Evolutionary conservation across 1,284 basidiomycete species (phyloP).

Genomic region (Naganishia liquefaciens): DNA sequence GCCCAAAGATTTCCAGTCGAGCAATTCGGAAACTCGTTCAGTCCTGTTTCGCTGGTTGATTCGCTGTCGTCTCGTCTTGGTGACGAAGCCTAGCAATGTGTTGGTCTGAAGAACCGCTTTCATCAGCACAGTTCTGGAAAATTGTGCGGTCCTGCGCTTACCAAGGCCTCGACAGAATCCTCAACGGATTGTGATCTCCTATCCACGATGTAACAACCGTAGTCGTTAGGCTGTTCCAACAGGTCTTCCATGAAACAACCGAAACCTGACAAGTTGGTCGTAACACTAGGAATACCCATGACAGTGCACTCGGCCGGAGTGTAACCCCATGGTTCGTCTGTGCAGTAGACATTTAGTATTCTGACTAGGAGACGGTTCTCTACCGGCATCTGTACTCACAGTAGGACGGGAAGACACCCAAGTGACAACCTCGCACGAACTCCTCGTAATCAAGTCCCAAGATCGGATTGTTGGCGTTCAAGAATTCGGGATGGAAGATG

Average conservation of each 20-base stretch:
- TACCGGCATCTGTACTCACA: conserved; percentile 46
- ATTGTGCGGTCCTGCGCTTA: conserved; percentile 26
- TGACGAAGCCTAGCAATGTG: conserved; percentile 75
- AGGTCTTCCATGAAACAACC: conserved; percentile 99
- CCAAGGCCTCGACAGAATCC: conserved; percentile 74
- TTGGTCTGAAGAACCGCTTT: conserved; percentile 47
- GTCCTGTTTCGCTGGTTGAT: conserved; percentile 99
- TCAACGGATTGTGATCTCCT: conserved; percentile 85
- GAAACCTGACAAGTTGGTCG: conserved; percentile 95
- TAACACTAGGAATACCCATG: conserved; percentile 97
- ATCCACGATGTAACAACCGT: conserved; percentile 93
- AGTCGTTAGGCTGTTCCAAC: conserved; percentile 78
- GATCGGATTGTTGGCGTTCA: conserved; percentile 97
- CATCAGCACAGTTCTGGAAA: background rate
- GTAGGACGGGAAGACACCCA: conserved; percentile 97
- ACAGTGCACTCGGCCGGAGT: conserved; percentile 64
- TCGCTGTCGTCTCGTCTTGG: conserved; percentile 89
- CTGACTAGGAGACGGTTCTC: background rate
- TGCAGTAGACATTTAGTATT: background rate
- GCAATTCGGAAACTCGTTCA: conserved; percentile 83
- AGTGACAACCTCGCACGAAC: conserved; percentile 94
- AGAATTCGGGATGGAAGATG: conserved; percentile 97
- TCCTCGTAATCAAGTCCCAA: conserved; percentile 97
- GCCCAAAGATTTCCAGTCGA: conserved; percentile 98
- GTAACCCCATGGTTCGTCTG: conserved; percentile 56